phyloP scores from a whole-genome alignment of 805 yeast species.

The Saturnispora quitensis region DNA sequence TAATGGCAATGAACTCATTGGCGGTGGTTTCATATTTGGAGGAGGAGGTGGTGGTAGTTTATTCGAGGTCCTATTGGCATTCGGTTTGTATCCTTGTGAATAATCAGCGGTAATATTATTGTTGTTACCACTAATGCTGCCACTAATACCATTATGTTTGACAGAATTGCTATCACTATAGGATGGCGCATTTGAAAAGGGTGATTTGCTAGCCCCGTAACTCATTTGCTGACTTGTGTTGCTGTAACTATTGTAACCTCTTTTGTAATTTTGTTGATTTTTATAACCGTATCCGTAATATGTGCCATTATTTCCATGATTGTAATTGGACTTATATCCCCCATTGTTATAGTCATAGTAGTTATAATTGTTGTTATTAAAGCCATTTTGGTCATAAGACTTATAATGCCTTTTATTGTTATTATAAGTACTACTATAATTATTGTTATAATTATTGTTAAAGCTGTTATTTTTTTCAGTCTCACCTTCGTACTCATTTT shows the following conservation, averaged over 20 bases:
- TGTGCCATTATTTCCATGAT: not conserved
- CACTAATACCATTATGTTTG: conserved; percentile 1
- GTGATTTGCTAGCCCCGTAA: conserved; percentile 3
- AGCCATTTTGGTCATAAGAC: not conserved
- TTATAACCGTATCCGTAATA: not conserved
- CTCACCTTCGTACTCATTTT: not conserved
- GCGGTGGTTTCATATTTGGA: not conserved
- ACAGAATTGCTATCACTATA: conserved; percentile 5
- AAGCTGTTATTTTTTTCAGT: not conserved
- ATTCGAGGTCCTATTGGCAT: not conserved
- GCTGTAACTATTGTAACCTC: not conserved
- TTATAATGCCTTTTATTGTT: not conserved
- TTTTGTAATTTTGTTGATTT: not conserved
- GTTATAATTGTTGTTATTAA: not conserved
- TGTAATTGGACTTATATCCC: not conserved
- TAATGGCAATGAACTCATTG: not conserved
- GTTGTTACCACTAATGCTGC: not conserved
- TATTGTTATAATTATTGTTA: not conserved
- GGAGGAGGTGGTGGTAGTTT: conserved; percentile 9
- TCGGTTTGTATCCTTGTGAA: not conserved
- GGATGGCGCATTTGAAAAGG: not conserved
- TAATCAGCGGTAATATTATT: not conserved
- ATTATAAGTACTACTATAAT: not conserved
- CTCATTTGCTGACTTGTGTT: conserved; percentile 1
- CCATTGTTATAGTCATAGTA: not conserved